phyloP scores from a whole-genome alignment of 352 stramenopile genomes.

The Salisapilia sapeloensis region DNA sequence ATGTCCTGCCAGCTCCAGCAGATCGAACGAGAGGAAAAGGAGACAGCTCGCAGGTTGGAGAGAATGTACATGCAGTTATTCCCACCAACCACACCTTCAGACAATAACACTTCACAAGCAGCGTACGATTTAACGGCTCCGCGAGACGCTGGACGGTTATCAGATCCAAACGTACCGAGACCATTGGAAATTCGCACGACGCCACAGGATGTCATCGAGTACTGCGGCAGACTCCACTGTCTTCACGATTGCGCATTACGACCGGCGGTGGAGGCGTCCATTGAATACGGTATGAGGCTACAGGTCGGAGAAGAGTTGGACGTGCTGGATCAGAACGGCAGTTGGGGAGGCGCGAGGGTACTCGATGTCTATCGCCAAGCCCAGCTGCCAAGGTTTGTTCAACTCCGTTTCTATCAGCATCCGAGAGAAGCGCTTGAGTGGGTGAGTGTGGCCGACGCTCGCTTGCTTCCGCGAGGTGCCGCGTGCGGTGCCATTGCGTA shows the following conservation, averaged over 20 bases:
- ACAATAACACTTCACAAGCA: constrained; percentile 1
- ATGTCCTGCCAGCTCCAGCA: constrained; percentile 30
- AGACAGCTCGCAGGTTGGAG: constrained; percentile 24
- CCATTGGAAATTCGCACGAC: constrained; percentile 13
- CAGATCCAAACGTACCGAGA: constrained; percentile 5
- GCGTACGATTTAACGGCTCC: neutral
- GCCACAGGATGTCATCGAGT: constrained; percentile 29
- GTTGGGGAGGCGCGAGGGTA: constrained; percentile 71
- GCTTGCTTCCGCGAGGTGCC: constrained; percentile 52
- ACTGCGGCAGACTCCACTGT: constrained; percentile 16
- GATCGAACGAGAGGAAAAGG: constrained; percentile 26
- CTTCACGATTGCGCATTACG: constrained; percentile 3
- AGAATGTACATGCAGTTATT: constrained; percentile 35
- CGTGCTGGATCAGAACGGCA: constrained; percentile 56
- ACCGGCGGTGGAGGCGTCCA: constrained; percentile 31
- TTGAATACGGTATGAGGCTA: constrained; percentile 45
- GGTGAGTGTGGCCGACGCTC: constrained; percentile 44
- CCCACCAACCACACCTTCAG: constrained; percentile 3
- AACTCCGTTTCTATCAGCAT: constrained; percentile 48
- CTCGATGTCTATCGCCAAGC: constrained; percentile 33
- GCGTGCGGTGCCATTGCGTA: constrained; percentile 25
- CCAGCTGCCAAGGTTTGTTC: constrained; percentile 28
- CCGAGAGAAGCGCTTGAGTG: constrained; percentile 41
- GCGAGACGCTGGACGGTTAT: constrained; percentile 2
- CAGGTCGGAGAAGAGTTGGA: constrained; percentile 50